Evolutionary conservation across 2,329 filamentous ascomycete species (phyloP).

Genomic region (Cryphonectria naterciae): DNA sequence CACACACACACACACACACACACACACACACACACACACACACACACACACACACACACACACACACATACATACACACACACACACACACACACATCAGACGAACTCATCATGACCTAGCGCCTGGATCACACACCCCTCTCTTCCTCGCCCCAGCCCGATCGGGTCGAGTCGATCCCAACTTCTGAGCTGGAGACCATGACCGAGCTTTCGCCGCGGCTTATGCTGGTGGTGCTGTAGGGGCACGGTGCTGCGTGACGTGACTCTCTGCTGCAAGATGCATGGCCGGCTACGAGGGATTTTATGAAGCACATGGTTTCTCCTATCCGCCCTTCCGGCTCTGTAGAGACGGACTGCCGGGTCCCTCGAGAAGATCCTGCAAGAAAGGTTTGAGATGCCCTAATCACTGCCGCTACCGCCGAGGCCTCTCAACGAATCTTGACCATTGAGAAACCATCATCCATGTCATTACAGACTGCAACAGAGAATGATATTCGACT

Average conservation of each 20-base stretch:
- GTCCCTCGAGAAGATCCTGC: not conserved
- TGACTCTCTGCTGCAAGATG: not conserved
- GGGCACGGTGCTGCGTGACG: not conserved
- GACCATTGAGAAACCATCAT: not conserved
- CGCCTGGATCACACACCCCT: not conserved
- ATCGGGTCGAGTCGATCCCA: not conserved
- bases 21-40: no score
- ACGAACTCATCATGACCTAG: not conserved
- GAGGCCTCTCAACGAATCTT: not conserved
- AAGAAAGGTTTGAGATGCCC: not conserved
- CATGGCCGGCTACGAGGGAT: not conserved
- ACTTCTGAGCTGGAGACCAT: not conserved
- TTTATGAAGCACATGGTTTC: not conserved
- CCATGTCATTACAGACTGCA: not conserved
- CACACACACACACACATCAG: not conserved
- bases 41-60: no score
- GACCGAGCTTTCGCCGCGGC: not conserved
- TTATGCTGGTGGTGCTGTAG: not conserved
- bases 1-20: no score
- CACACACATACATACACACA: not conserved
- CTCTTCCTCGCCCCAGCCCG: not conserved
- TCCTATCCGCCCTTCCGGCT: not conserved
- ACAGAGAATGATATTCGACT: not conserved
- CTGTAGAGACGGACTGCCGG: not conserved
- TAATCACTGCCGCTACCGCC: not conserved